These are phyloP conservation scores for Kwoniella botswanensis DNA, from an alignment of 768 basidiomycete genomes.

Conservation along the genomic window DNA sequence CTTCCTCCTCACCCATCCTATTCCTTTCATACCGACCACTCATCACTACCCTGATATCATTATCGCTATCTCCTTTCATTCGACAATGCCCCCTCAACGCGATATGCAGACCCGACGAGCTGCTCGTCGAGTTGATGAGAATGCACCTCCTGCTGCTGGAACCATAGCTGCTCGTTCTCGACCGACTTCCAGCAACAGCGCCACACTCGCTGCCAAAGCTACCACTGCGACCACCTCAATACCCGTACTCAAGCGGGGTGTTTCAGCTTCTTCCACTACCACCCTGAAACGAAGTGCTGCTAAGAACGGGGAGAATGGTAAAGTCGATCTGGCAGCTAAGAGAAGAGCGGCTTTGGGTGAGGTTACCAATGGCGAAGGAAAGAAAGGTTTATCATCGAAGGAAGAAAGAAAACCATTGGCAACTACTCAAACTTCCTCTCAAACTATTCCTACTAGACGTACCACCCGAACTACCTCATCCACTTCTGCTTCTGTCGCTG, in stretches of 20 bases:
- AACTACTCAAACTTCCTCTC: slow-evolving; percentile 15
- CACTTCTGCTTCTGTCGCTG: background rate
- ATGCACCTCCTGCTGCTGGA: slow-evolving; percentile 44
- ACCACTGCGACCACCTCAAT: slow-evolving; percentile 36
- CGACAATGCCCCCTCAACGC: slow-evolving; percentile 5
- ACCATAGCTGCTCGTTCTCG: slow-evolving; percentile 29
- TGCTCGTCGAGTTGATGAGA: slow-evolving; percentile 46
- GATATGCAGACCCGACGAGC: slow-evolving; percentile 43
- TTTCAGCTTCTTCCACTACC: slow-evolving; percentile 29
- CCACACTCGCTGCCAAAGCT: slow-evolving; percentile 21
- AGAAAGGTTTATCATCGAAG: slow-evolving; percentile 23
- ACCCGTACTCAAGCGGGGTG: slow-evolving; percentile 42
- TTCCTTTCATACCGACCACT: slow-evolving; percentile 1
- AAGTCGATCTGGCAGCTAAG: slow-evolving; percentile 23
- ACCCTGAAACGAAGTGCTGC: slow-evolving; percentile 16
- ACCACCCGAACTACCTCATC: slow-evolving; percentile 16
- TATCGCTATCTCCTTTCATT: background rate
- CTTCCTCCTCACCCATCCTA: background rate
- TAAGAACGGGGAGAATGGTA: slow-evolving; percentile 10
- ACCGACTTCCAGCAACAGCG: slow-evolving; percentile 15
- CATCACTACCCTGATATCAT: slow-evolving; percentile 1
- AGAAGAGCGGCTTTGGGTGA: slow-evolving; percentile 48
- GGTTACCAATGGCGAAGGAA: slow-evolving; percentile 43
- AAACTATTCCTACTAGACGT: slow-evolving; percentile 16
- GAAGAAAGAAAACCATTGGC: slow-evolving; percentile 35